These are phyloP conservation scores for Spathaspora sp. DNA, from an alignment of 805 yeast genomes.

Conservation along the genomic window DNA sequence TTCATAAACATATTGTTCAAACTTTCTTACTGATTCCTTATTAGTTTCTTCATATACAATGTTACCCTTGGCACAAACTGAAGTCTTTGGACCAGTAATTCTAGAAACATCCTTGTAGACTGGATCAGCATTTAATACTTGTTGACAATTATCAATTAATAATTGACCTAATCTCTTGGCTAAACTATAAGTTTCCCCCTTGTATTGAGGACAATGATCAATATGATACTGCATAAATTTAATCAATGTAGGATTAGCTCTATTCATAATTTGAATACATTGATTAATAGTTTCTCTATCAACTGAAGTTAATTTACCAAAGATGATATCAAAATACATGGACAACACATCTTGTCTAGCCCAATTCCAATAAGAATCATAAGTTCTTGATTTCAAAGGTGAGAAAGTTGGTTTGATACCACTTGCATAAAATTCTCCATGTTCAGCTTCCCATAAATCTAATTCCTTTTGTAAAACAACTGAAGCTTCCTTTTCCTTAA, in stretches of 20 bases:
- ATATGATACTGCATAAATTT: conserved; percentile 93
- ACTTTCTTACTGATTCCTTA: conserved; percentile 87
- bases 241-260: conserved; percentile 89
- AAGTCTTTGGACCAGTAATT: conserved; percentile 94
- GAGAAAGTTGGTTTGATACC: conserved; percentile 92
- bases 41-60: conserved; percentile 79
- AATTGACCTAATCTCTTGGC: conserved; percentile 90
- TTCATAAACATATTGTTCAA: conserved; percentile 91
- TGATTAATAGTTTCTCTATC: conserved; percentile 96
- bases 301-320: conserved; percentile 84
- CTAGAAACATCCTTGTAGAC: conserved; percentile 92
- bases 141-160: conserved; percentile 92
- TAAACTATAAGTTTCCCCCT: conserved; percentile 89
- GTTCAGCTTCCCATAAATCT: conserved; percentile 78
- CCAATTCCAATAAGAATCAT: conserved; percentile 99
- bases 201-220: conserved; percentile 74
- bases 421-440: conserved; percentile 89
- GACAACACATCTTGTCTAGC: conserved; percentile 95
- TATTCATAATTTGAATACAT: conserved; percentile 96
- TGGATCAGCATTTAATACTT: conserved; percentile 74
- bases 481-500: conserved; percentile 82
- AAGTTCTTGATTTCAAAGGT: conserved; percentile 87
- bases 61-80: conserved; percentile 84
- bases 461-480: conserved; percentile 81
- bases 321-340: conserved; percentile 92